Evolutionary conservation across 306 rosid species (phyloP), one percentile per base, ranked within the genome.

Genomic region (Acacia crassicarpa): DNA sequence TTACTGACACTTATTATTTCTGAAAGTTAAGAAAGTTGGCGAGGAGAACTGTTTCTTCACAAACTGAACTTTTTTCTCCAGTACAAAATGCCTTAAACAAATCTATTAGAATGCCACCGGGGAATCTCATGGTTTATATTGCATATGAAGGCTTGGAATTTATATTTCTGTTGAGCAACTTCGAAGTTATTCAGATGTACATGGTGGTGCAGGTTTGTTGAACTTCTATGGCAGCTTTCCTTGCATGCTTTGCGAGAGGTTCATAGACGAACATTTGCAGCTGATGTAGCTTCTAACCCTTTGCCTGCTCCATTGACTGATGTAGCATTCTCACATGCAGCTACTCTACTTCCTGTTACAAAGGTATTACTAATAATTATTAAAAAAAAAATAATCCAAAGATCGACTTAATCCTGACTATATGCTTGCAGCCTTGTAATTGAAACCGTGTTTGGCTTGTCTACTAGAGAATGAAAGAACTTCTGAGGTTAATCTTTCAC

Each of bases 291-390:
- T 78, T 92, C 97, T 69, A 93, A 93, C 62, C 97, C 99, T 38
- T 88, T 96, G 86, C 99, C 99, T 46, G 87, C 94, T 33, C 91
- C 99, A 23, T 72, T 96, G 91, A 96, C 99, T 6, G 97, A 96
- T 88, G 99, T 96, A 48, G 98, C 97, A 71, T 96, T 96, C 88
- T 93, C 99, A 77, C 98, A 96, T 80, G 99, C 99, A 41, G 99
- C 99, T 68, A 93, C 99, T 8, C 84, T 96, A 78, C 99, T 96
- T 83, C 99, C 99, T 49, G 98, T 96, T 38, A 96, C 99, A 4
- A 96, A 96, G 99, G 99, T 95, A 83, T 79, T 74, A 46, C 59
- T 65, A 74, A 62, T 73, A 58, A 23, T 48, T 49, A 56, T 66
- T 78, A 3, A 22, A 40, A 3, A 22, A 40, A 23, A 32, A 7